Evolutionary conservation across 1,284 basidiomycete genomes (phyloP).

Genomic region (Inonotus hispidus): DNA sequence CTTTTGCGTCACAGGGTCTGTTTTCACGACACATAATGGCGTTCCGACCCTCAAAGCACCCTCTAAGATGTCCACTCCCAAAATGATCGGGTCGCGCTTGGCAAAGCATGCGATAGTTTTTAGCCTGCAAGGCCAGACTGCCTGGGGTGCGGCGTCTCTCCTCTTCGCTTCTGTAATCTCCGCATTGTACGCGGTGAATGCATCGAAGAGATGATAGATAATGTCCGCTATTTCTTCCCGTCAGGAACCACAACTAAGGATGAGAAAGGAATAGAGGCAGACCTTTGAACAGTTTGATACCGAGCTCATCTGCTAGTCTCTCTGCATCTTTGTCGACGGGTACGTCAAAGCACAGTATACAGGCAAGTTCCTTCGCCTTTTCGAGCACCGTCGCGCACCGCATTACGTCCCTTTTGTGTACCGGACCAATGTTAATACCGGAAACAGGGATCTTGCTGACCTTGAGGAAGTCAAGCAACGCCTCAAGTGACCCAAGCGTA

Average conservation of each 20-base stretch:
- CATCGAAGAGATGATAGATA: slow-evolving; percentile 98
- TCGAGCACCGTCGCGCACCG: slow-evolving; percentile 93
- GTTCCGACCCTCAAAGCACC: slow-evolving; percentile 93
- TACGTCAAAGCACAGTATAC: slow-evolving; percentile 97
- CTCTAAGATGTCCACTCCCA: slow-evolving; percentile 96
- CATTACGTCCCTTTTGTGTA: slow-evolving; percentile 96
- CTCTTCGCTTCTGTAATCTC: slow-evolving; percentile 93
- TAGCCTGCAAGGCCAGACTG: slow-evolving; percentile 95
- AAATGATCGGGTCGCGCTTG: slow-evolving; percentile 95
- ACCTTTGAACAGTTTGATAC: slow-evolving; percentile 93
- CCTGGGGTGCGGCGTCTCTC: slow-evolving; percentile 87
- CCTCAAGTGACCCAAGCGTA: slow-evolving; percentile 96
- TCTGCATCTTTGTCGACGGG: slow-evolving; percentile 91
- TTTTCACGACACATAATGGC: slow-evolving; percentile 91
- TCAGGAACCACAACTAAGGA: slow-evolving; percentile 8
- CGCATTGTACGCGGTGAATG: slow-evolving; percentile 94
- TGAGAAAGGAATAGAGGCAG: neutral
- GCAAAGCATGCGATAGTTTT: slow-evolving; percentile 92
- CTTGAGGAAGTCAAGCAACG: slow-evolving; percentile 93
- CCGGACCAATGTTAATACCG: slow-evolving; percentile 97
- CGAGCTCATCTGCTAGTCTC: slow-evolving; percentile 87
- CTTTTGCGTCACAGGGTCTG: slow-evolving; percentile 81
- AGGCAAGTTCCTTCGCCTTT: slow-evolving; percentile 92
- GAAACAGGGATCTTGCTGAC: slow-evolving; percentile 96
- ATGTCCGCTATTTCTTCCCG: slow-evolving; percentile 69